Evolutionary conservation across 306 rosid species (phyloP), one percentile per base, ranked within the genome.

Genomic region (Vigna hirtella): DNA sequence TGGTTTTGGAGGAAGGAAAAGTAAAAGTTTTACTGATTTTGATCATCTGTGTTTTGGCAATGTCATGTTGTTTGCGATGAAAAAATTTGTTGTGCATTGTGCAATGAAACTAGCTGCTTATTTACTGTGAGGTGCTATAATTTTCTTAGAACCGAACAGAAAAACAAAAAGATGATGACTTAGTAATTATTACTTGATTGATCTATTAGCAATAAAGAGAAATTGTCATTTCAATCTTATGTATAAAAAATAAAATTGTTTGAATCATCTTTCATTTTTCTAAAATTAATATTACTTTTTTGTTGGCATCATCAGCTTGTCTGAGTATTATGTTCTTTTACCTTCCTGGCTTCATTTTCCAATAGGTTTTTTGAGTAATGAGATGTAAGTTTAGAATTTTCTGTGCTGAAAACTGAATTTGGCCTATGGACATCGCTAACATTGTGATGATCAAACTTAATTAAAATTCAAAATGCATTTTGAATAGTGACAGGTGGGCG

Each of bases 381-480:
- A 78, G 70, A 30, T 78, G 9, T 14, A 30, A 0, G 7, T 59
- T 59, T 26, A 17, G 9, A 56, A 28, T 59, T 26, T 58, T 24
- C 36, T 57, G 24, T 9, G 2, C 34, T 58, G 32, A 13, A 78
- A 68, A 28, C 62, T 57, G 45, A 78, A 58, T 56, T 62, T 56
- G 22, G 3, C 30, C 13, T 70, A 17, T 70, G 9, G 76, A 12
- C 15, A 18, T 45, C 56, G 20, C 30, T 30, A 57, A 14, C 13
- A 7, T 24, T 38, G 30, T 22, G 30, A 65, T 65, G 11, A 17
- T 65, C 9, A 36, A 36, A 36, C 8, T 36, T 36, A 36, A 36
- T 36, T 76, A 30, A 66, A 57, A 58, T 32, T 79, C 17, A 61
- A 30, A 58, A 34, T 79, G 56, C 66, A 72, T 51, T 49, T 79